Base-by-base conservation (phyloP, 2,329 filamentous ascomycete genomes). In the Lithohypha guttulata region DNA sequence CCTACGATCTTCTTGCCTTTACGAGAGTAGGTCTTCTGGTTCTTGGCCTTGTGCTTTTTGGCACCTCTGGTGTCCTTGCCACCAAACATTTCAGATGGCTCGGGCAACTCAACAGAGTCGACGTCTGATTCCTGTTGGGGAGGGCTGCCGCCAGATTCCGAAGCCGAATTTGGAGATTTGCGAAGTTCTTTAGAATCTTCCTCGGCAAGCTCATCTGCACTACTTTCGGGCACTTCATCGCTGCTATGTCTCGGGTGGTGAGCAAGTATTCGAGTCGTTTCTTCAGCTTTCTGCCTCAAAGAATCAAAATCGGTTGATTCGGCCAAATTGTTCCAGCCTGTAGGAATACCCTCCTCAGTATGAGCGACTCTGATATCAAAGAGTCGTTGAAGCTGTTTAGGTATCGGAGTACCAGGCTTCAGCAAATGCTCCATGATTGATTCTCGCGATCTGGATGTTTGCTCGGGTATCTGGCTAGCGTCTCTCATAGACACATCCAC, bases 401-500 rank as follows among this genome's bases (percentile, higher is more conserved):
- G 71, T 17, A 96, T 71, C 46, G 75, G 78, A 39, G 65, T 42
- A 55, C 63, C 49, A 61, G 70, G 48, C 63, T 62, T 47, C 64
- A 66, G 67, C 41, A 9, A 48, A 32, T 26, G 30, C 17, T 22
- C 45, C 30, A 51, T 49, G 6, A 45, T 27, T 30, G 42, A 31
- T 49, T 54, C 49, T 39, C 41, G 33, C 17, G 43, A 45, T 21
- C 39, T 46, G 42, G 55, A 53, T 7, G 44, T 42, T 8, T 47
- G 39, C 13, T 54, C 55, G 28, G 57, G 56, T 17, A 50, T 48
- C 42, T 70, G 64, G 11, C 55, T 55, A 2, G 65, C 64, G 51
- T 85, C 80, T 38, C 77, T 78, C 79, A 95, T 87, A 1, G 82
- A 83, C 11, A 98, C 79, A 55, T 95, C 84, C 4, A 96, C 83